A percentile compares a stretch with the other conserved stretches of the same genome.
phyloP scores from a whole-genome alignment of 1,284 basidiomycete species.

The Exsudoporus floridanus region DNA sequence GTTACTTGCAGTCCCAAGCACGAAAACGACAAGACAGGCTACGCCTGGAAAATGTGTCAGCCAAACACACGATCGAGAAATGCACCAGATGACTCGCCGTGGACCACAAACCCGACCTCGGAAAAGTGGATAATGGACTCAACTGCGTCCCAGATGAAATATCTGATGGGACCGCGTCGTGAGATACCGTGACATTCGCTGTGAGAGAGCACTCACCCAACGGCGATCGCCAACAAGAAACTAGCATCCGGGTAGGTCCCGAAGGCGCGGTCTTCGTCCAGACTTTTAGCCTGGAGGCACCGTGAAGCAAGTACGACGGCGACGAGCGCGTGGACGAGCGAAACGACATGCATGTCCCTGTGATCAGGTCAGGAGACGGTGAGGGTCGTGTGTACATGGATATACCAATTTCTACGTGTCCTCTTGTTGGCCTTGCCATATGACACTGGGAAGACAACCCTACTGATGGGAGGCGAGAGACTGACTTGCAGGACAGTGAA shows the following conservation, averaged over 20 bases:
- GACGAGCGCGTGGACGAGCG: conserved; percentile 46
- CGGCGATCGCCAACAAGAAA: conserved; percentile 43
- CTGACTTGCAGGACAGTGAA: conserved; percentile 52
- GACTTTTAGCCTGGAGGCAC: conserved; percentile 38
- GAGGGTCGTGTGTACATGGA: neutral
- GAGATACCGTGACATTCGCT: neutral
- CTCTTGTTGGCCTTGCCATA: conserved; percentile 44
- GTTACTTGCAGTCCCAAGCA: conserved; percentile 57
- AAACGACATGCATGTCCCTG: conserved; percentile 57
- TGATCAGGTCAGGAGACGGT: conserved; percentile 1
- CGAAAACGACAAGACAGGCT: conserved; percentile 59
- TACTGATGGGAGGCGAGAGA: conserved; percentile 49
- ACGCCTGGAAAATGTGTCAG: conserved; percentile 40
- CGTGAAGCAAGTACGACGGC: conserved; percentile 44
- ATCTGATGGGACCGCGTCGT: conserved; percentile 29
- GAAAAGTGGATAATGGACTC: conserved; percentile 48
- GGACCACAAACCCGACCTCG: conserved; percentile 61
- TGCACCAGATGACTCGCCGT: conserved; percentile 44
- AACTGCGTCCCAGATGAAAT: conserved; percentile 57
- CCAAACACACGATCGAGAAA: neutral
- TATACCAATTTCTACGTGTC: conserved; percentile 56
- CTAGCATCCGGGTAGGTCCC: conserved; percentile 46
- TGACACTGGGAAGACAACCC: conserved; percentile 40
- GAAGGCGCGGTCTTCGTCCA: conserved; percentile 47
- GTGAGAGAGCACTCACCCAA: conserved; percentile 40